A percentile compares a stretch with the other conserved stretches of the same genome.
phyloP scores from a whole-genome alignment of 2,329 filamentous ascomycete genomes.

The Cryphonectria carpinicola region DNA sequence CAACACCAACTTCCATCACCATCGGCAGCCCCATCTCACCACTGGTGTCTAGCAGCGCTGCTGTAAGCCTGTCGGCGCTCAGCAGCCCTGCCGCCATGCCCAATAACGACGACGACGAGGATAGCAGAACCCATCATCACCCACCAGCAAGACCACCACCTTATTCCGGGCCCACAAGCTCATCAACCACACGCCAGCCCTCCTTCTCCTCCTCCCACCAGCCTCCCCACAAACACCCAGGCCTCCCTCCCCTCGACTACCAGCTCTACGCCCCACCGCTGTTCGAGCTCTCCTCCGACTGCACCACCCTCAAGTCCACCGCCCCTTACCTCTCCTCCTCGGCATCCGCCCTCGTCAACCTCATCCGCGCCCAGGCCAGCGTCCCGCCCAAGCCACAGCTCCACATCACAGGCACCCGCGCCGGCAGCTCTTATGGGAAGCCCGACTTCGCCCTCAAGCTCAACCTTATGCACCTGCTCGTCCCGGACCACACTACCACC shows the following conservation, averaged over 20 bases:
- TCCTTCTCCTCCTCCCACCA: constrained; percentile 34
- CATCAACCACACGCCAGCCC: constrained; percentile 22
- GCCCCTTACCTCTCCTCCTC: constrained; percentile 54
- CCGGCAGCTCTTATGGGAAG: constrained; percentile 48
- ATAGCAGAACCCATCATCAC: not conserved
- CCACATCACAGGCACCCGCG: constrained; percentile 51
- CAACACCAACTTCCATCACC: constrained; percentile 11
- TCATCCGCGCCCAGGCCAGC: constrained; percentile 53
- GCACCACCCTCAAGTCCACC: constrained; percentile 50
- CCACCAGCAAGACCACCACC: constrained; percentile 36
- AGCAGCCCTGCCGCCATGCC: not conserved
- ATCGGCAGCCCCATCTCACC: constrained; percentile 16
- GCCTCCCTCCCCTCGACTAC: constrained; percentile 55
- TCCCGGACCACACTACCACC: constrained; percentile 45
- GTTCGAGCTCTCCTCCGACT: constrained; percentile 55
- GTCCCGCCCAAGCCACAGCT: constrained; percentile 60
- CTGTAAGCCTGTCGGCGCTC: constrained; percentile 1
- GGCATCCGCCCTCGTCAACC: constrained; percentile 47
- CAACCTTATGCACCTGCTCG: constrained; percentile 58
- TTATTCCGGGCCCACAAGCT: constrained; percentile 40
- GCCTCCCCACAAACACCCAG: constrained; percentile 46
- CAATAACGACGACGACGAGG: not conserved
- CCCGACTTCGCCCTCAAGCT: constrained; percentile 58
- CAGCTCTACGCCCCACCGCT: constrained; percentile 56
- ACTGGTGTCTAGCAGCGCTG: not conserved